Conservation (phyloP, 2,329 filamentous ascomycete species). For the Ascocoryne sarcoides region DNA sequence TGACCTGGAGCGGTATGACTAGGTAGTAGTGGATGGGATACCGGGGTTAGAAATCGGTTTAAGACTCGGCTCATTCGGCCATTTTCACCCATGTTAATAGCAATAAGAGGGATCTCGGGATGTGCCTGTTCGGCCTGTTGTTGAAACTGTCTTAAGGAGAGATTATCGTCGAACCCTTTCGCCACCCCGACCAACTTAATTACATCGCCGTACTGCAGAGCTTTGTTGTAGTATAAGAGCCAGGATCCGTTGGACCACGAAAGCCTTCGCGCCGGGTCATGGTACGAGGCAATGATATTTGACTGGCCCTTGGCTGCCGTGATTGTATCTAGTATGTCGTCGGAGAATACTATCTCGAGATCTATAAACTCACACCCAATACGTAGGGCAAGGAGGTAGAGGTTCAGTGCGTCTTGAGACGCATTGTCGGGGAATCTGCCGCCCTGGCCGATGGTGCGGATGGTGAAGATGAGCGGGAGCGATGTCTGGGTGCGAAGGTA, state of each 20-base stretch:
- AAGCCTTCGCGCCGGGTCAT: slow-evolving; percentile 70
- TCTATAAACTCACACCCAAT: slow-evolving; percentile 90
- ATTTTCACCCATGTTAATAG: slow-evolving; percentile 84
- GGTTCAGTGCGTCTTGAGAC: slow-evolving; percentile 57
- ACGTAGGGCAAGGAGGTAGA: slow-evolving; percentile 72
- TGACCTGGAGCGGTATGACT: slow-evolving; percentile 93
- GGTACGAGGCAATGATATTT: slow-evolving; percentile 89
- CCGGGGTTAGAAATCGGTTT: slow-evolving; percentile 90
- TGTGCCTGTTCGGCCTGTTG: slow-evolving; percentile 55
- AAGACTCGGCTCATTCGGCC: slow-evolving; percentile 86
- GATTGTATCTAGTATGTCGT: slow-evolving; percentile 61
- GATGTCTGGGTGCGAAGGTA: slow-evolving; percentile 63
- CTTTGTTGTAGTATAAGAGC: slow-evolving; percentile 83
- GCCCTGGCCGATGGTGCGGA: slow-evolving; percentile 78
- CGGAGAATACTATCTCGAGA: slow-evolving; percentile 78
- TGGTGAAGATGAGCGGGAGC: slow-evolving; percentile 83
- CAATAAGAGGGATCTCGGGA: slow-evolving; percentile 75
- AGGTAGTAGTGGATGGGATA: slow-evolving; percentile 81
- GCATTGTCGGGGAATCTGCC: slow-evolving; percentile 77
- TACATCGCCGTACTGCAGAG: slow-evolving; percentile 81
- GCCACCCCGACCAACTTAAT: slow-evolving; percentile 91
- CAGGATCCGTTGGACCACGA: slow-evolving; percentile 92
- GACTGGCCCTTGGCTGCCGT: slow-evolving; percentile 59
- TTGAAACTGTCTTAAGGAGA: slow-evolving; percentile 74
- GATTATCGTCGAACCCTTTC: slow-evolving; percentile 72